These are phyloP conservation scores for Diaporthe australafricana DNA, from an alignment of 2,329 filamentous ascomycete species.

Conservation along the genomic window DNA sequence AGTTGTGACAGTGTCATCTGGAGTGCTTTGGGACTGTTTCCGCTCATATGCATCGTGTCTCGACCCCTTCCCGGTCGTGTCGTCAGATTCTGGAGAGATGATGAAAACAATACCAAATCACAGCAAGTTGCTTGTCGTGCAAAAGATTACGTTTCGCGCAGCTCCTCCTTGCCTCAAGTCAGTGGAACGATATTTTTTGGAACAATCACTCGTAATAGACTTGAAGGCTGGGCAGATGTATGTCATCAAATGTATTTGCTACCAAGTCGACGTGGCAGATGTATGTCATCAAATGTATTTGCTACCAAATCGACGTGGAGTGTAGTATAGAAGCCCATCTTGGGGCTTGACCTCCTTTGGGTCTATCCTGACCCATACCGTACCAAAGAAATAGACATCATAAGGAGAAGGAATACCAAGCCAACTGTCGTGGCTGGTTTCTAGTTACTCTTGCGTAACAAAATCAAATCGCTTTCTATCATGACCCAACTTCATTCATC, in stretches of 20 bases:
- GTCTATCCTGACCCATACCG: neutral
- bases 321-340: neutral
- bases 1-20: too few relatives aligned
- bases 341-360: neutral
- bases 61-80: too few relatives aligned
- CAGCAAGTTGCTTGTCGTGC: too few relatives aligned
- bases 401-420: neutral
- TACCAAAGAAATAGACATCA: slow-evolving; percentile 12
- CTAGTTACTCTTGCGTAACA: neutral
- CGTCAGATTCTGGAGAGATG: too few relatives aligned
- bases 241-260: slow-evolving; percentile 4
- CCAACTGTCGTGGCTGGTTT: neutral
- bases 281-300: neutral
- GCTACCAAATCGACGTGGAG: neutral
- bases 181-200: too few relatives aligned
- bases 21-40: too few relatives aligned
- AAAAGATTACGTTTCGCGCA: too few relatives aligned
- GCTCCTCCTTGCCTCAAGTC: too few relatives aligned
- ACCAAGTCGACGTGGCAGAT: neutral
- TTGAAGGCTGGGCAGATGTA: neutral
- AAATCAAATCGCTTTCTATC: slow-evolving; percentile 26
- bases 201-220: too few relatives aligned
- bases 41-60: too few relatives aligned
- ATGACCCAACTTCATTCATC: slow-evolving; percentile 12
- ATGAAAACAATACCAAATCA: too few relatives aligned